Conservation (phyloP, 2,329 filamentous ascomycete species). For the Aureobasidium sp. region DNA sequence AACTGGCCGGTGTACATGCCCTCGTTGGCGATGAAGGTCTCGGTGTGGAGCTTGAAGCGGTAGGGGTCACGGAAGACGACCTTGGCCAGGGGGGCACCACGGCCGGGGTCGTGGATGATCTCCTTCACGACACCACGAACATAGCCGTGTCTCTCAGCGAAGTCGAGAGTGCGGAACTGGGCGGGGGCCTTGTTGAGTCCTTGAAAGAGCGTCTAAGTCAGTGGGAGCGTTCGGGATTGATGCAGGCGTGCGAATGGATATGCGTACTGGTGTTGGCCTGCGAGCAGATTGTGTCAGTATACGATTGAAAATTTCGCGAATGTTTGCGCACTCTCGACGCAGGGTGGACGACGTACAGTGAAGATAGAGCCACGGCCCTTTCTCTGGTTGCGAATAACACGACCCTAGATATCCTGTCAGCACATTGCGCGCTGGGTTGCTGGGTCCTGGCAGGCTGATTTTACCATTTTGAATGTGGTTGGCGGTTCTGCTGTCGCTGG, state of each 20-base stretch:
- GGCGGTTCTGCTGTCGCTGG: conserved; percentile 7
- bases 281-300: conserved; percentile 34
- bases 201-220: conserved; percentile 44
- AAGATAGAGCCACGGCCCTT: conserved; percentile 72
- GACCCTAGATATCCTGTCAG: conserved; percentile 37
- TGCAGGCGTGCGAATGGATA: background rate
- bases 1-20: conserved; percentile 99
- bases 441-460: background rate
- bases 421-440: conserved; percentile 4
- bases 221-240: background rate
- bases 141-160: conserved; percentile 72
- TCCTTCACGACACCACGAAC: conserved; percentile 96
- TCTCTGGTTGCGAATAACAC: conserved; percentile 68
- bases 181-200: conserved; percentile 91
- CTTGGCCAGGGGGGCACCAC: conserved; percentile 94
- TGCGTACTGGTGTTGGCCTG: conserved; percentile 16
- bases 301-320: conserved; percentile 1
- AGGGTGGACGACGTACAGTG: conserved; percentile 33
- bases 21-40: conserved; percentile 99
- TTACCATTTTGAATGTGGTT: conserved; percentile 10
- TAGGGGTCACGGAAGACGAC: conserved; percentile 97
- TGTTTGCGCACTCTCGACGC: background rate
- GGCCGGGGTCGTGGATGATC: conserved; percentile 97
- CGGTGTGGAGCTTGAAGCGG: conserved; percentile 92
- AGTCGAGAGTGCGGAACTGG: conserved; percentile 96